Evolutionary conservation across 257 asterid species (phyloP).

Genomic region (Nemophila menziesii): DNA sequence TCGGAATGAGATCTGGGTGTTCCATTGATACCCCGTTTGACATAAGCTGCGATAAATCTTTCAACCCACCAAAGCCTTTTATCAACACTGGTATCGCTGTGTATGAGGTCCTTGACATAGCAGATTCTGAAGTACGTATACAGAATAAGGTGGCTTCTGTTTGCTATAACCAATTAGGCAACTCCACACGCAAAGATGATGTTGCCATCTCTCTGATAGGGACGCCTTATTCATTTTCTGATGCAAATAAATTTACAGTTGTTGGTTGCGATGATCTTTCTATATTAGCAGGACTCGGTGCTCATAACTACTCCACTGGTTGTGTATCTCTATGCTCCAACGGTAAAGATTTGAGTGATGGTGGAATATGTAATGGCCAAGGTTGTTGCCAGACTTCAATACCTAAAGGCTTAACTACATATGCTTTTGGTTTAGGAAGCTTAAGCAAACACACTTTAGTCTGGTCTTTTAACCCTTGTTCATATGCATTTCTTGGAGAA

Average conservation of each 20-base stretch:
- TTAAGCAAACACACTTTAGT: background rate
- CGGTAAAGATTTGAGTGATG: background rate
- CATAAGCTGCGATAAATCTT: conserved; percentile 27
- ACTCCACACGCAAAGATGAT: background rate
- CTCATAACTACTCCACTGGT: background rate
- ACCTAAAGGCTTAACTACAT: conserved; percentile 6
- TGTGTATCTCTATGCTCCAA: conserved; percentile 1
- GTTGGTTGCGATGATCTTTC: conserved; percentile 5
- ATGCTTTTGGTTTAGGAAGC: background rate
- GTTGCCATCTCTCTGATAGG: background rate
- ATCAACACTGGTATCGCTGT: background rate
- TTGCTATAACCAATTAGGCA: conserved; percentile 8
- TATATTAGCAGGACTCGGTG: background rate
- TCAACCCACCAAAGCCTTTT: conserved; percentile 2
- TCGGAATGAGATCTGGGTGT: conserved; percentile 26
- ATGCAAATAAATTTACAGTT: conserved; percentile 3
- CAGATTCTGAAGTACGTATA: conserved; percentile 3
- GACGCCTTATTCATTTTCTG: conserved; percentile 5
- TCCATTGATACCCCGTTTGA: conserved; percentile 18
- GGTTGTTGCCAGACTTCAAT: conserved; percentile 12
- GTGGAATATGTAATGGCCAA: background rate
- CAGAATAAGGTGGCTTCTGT: conserved; percentile 1
- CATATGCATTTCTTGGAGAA: conserved; percentile 11
- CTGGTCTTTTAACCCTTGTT: conserved; percentile 11
- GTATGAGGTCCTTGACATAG: conserved; percentile 8